Evolutionary conservation across 1,284 basidiomycete genomes (phyloP).

Genomic region (Ustilago cynodontis): DNA sequence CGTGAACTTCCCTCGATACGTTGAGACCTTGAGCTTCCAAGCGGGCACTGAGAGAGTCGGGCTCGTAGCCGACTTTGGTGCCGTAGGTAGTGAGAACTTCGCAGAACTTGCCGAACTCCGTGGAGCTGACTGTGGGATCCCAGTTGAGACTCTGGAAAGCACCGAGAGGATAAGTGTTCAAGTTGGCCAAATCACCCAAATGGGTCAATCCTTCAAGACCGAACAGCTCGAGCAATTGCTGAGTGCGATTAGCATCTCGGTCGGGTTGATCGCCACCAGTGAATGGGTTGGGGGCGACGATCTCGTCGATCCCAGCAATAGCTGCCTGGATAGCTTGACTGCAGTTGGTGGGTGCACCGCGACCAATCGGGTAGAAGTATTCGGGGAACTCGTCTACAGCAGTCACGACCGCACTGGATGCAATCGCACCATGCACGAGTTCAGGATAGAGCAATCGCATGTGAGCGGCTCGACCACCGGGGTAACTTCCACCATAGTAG

Average conservation of each 20-base stretch:
- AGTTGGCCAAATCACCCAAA: constrained; percentile 59
- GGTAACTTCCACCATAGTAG: constrained; percentile 87
- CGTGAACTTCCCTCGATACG: constrained; percentile 41
- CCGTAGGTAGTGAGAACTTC: constrained; percentile 42
- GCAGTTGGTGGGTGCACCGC: constrained; percentile 80
- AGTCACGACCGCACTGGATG: constrained; percentile 73
- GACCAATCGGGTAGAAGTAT: constrained; percentile 87
- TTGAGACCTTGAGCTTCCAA: constrained; percentile 19
- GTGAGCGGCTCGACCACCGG: constrained; percentile 92
- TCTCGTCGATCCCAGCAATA: constrained; percentile 58
- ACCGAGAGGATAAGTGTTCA: constrained; percentile 60
- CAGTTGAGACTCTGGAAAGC: constrained; percentile 64
- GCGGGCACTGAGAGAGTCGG: constrained; percentile 13
- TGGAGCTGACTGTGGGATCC: constrained; percentile 50
- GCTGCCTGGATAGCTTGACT: constrained; percentile 77
- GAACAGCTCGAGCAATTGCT: constrained; percentile 51
- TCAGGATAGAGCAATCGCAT: constrained; percentile 89
- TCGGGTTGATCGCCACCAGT: constrained; percentile 50
- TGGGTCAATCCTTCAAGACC: constrained; percentile 52
- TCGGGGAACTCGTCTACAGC: constrained; percentile 70
- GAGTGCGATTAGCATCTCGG: constrained; percentile 39
- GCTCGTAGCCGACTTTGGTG: constrained; percentile 19
- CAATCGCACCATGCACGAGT: constrained; percentile 89
- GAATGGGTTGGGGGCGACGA: constrained; percentile 60
- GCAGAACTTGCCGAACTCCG: constrained; percentile 55